A percentile compares a stretch with the other conserved stretches of the same genome.
These are phyloP conservation scores for Aaosphaeria arxii DNA, from an alignment of 2,329 filamentous ascomycete species.

Conservation along the genomic window DNA sequence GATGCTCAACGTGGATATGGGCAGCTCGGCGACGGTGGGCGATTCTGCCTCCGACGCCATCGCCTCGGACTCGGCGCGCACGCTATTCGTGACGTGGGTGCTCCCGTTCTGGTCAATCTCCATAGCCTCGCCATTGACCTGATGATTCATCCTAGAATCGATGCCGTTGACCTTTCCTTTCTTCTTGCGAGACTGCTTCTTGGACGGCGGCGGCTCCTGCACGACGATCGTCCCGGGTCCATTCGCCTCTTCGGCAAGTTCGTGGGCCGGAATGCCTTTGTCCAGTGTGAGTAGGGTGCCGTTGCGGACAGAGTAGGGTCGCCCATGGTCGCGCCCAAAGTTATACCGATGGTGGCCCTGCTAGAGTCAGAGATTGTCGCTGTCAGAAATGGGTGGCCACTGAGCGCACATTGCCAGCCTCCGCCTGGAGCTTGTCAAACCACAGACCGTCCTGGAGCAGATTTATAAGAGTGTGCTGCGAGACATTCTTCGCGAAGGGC, in stretches of 20 bases:
- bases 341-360: constrained; percentile 32
- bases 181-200: constrained; percentile 30
- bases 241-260: constrained; percentile 30
- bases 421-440: constrained; percentile 43
- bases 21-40: constrained; percentile 34
- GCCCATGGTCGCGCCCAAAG: constrained; percentile 39
- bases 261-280: constrained; percentile 32
- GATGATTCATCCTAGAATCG: constrained; percentile 26
- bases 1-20: constrained; percentile 38
- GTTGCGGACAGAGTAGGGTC: constrained; percentile 36
- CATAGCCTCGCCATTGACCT: constrained; percentile 47
- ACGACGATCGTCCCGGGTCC: constrained; percentile 14
- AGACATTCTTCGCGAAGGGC: constrained; percentile 59
- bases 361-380: constrained; percentile 12
- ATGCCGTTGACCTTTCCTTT: constrained; percentile 32
- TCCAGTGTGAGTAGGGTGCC: constrained; percentile 34
- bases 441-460: constrained; percentile 62
- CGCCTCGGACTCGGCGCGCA: constrained; percentile 34
- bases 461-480: constrained; percentile 57
- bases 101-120: constrained; percentile 41
- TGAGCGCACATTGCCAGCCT: constrained; percentile 30
- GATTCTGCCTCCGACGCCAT: constrained; percentile 37
- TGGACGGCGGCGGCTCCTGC: constrained; percentile 29
- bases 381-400: too few relatives aligned
- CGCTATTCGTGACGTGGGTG: constrained; percentile 23